Conservation (phyloP, 805 yeast genomes). For the Metschnikowia aberdeeniae region DNA sequence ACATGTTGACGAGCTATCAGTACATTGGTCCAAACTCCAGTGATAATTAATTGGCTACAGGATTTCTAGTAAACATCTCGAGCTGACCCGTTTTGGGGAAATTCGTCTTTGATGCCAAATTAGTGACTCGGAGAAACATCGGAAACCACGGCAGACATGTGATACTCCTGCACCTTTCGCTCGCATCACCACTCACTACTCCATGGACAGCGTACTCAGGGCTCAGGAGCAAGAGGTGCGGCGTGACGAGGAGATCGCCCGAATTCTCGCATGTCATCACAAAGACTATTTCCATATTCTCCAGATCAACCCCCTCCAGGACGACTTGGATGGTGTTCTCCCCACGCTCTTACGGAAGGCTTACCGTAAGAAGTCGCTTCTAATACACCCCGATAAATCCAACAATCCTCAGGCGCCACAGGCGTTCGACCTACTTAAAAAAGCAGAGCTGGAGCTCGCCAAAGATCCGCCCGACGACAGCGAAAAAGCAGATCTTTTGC, state of each 20-base stretch:
- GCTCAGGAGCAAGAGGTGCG: slow-evolving; percentile 25
- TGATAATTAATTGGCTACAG: too few relatives aligned
- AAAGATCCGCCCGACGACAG: slow-evolving; percentile 11
- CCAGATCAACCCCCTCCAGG: slow-evolving; percentile 39
- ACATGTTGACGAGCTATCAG: too few relatives aligned
- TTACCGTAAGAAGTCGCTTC: slow-evolving; percentile 55
- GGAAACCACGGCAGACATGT: too few relatives aligned
- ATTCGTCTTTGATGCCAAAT: too few relatives aligned
- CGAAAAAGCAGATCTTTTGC: slow-evolving; percentile 19
- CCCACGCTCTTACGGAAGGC: slow-evolving; percentile 35
- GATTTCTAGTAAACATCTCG: too few relatives aligned
- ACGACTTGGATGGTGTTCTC: slow-evolving; percentile 28
- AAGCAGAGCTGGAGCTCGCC: slow-evolving; percentile 42
- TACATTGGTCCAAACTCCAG: too few relatives aligned
- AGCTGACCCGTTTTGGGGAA: too few relatives aligned
- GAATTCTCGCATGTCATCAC: slow-evolving; percentile 46
- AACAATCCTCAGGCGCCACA: slow-evolving; percentile 52
- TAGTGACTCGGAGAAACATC: too few relatives aligned
- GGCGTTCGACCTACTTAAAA: slow-evolving; percentile 59
- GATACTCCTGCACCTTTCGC: neutral
- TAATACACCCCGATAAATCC: slow-evolving; percentile 68
- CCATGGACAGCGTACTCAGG: slow-evolving; percentile 10
- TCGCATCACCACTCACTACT: neutral
- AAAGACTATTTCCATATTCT: slow-evolving; percentile 55
- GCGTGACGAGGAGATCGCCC: slow-evolving; percentile 50